Base-by-base conservation (phyloP, 2,329 filamentous ascomycete species). In the Zymoseptoria crescenta region DNA sequence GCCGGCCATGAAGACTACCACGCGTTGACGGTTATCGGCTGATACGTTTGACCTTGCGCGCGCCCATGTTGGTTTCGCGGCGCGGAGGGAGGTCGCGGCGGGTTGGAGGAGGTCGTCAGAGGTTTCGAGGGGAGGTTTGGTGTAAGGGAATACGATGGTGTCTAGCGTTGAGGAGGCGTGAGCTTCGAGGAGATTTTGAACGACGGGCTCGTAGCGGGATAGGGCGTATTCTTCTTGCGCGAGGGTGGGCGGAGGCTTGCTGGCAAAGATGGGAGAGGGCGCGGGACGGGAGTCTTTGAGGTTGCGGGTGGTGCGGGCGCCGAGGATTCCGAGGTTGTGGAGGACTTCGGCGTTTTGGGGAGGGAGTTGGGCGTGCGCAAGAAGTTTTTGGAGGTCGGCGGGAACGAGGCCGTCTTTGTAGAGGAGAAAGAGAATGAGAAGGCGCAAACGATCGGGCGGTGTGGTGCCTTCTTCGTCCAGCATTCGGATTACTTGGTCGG, bases 21-120 rank as follows among this genome's bases (percentile, higher is more conserved):
- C 82, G 56, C 94, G 86, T 73, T 99, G 94, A 56, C 88, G 85
- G 64, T 92, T 95, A 72, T 97, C 93, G 61, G 80, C 84, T 60
- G 79, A 86, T 20, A 64, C 63, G 27, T 64, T 70, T 52, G 87
- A 82, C 50, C 91, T 86, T 8, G 89, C 87, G 56, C 90, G 89
- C 1, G 94, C 94, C 94, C 94, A 99, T 49, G 92, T 96, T 1
- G 93, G 94, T 69, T 96, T 95, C 16, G 91, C 91, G 8, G 90
- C 89, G 59, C 94, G 88, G 24, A 99, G 81, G 13, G 93, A 97
- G 10, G 88, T 73, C 1, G 76, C 74, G 1, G 75, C 70, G 41
- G 58, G 49, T 55, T 70, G 82, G 27, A 82, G 78, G 5, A 80
- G 77, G 59, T 83, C 81, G 62, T 83, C 82, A 16, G 80, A 79